Conservation (phyloP, 2,329 filamentous ascomycete species). For the Periconia macrospinosa region DNA sequence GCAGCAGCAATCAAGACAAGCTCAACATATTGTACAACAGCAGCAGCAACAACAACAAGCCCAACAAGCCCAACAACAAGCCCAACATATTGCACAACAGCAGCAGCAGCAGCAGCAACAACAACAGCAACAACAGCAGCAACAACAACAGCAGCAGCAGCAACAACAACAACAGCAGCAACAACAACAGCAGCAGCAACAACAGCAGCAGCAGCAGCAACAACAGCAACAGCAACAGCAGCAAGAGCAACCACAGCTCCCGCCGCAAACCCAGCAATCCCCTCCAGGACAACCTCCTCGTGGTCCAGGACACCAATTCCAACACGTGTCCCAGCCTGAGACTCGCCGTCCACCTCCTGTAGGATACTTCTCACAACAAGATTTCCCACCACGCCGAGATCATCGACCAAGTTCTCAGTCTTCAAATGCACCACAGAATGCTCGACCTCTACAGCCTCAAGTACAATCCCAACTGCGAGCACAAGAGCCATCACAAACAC, state of each 20-base stretch:
- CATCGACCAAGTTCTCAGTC: slow-evolving; percentile 32
- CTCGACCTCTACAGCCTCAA: slow-evolving; percentile 31
- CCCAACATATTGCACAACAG: slow-evolving; percentile 21
- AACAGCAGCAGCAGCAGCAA: not conserved
- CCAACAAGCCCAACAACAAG: slow-evolving; percentile 21
- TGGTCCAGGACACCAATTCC: slow-evolving; percentile 28
- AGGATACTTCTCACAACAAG: slow-evolving; percentile 42
- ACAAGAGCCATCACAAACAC: slow-evolving; percentile 31
- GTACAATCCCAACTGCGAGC: slow-evolving; percentile 24
- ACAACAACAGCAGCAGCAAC: too few species aligned
- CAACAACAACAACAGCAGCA: not conserved
- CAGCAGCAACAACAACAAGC: not conserved
- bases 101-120: not conserved
- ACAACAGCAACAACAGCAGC: not conserved
- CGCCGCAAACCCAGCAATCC: slow-evolving; percentile 19
- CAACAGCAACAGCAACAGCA: not conserved
- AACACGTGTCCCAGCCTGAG: slow-evolving; percentile 31
- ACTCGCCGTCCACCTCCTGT: slow-evolving; percentile 31
- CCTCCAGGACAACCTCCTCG: slow-evolving; percentile 28
- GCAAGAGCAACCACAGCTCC: not conserved
- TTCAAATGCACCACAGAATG: slow-evolving; percentile 20
- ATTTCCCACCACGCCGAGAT: slow-evolving; percentile 30
- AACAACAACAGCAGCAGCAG: not conserved
- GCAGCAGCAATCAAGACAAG: not conserved
- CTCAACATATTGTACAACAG: not conserved